Percentiles rank a stretch among this genome's conserved stretches.
phyloP scores from a whole-genome alignment of 176 grass and related monocot genomes.

The Panicum miliaceum region DNA sequence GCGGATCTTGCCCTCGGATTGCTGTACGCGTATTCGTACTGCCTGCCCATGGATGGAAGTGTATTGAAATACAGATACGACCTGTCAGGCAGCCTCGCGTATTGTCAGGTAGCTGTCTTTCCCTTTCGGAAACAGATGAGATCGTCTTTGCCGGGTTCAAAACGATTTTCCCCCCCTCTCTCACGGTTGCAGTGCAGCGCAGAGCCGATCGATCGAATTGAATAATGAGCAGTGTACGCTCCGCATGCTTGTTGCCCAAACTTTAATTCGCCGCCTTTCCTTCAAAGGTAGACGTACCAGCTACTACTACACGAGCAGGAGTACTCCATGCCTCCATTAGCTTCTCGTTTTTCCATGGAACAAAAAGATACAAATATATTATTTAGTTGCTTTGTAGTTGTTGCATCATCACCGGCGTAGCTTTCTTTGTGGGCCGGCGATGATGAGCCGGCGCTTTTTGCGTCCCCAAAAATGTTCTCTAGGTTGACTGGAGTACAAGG shows the following conservation, averaged over 20 bases:
- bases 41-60: background rate
- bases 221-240: constrained; percentile 23
- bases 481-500: constrained; percentile 32
- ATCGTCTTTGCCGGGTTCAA: constrained; percentile 33
- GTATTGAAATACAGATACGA: constrained; percentile 32
- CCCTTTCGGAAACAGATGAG: background rate
- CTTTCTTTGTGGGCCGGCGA: constrained; percentile 43
- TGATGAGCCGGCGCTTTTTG: constrained; percentile 46
- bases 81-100: constrained; percentile 10
- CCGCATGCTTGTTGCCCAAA: constrained; percentile 35
- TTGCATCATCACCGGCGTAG: constrained; percentile 40
- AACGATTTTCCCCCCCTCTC: background rate
- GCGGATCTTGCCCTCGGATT: background rate
- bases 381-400: background rate
- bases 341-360: constrained; percentile 22
- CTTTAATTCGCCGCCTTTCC: constrained; percentile 26
- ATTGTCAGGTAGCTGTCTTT: constrained; percentile 16
- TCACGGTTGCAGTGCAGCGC: background rate
- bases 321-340: background rate
- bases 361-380: background rate
- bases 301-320: background rate
- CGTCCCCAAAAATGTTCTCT: constrained; percentile 39
- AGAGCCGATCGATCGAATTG: constrained; percentile 3
- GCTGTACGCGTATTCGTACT: background rate
- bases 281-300: constrained; percentile 34